phyloP scores from a whole-genome alignment of 768 basidiomycete species.

The Arthromyces matolae region DNA sequence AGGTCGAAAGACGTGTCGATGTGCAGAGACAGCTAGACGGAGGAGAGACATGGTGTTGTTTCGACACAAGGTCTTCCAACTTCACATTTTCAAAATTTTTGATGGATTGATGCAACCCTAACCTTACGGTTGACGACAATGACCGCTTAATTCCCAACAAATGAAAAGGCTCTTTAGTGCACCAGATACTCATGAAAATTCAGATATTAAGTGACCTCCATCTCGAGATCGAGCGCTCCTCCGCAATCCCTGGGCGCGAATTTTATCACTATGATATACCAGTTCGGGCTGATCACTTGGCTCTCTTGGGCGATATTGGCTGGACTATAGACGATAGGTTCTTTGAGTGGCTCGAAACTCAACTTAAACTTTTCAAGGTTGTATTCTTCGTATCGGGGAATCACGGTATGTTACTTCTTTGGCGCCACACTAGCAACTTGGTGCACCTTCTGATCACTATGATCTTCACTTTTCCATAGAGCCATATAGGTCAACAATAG shows the following conservation, averaged over 20 bases:
- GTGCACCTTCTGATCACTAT: constrained; percentile 1
- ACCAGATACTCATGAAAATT: too few species aligned
- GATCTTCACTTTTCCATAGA: neutral
- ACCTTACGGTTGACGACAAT: too few species aligned
- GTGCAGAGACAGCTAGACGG: constrained; percentile 1
- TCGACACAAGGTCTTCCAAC: neutral
- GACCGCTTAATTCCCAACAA: too few species aligned
- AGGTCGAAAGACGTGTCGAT: neutral
- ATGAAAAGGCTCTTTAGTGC: too few species aligned
- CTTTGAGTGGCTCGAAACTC: constrained; percentile 29
- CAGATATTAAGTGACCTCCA: constrained; percentile 13
- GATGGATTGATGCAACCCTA: too few species aligned
- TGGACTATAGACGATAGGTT: constrained; percentile 25
- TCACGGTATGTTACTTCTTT: constrained; percentile 20
- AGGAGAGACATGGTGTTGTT: constrained; percentile 1
- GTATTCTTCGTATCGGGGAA: constrained; percentile 35
- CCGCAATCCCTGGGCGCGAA: neutral
- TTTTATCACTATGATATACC: constrained; percentile 26
- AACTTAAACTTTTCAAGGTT: constrained; percentile 25
- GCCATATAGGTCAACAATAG: constrained; percentile 4
- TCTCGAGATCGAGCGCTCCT: constrained; percentile 4
- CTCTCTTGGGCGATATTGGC: constrained; percentile 37
- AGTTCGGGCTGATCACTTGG: constrained; percentile 23
- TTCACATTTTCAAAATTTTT: too few species aligned
- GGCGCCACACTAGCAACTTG: neutral